Evolutionary conservation across 2,329 filamentous ascomycete genomes (phyloP).

Genomic region (Epichloe brachyelytri): DNA sequence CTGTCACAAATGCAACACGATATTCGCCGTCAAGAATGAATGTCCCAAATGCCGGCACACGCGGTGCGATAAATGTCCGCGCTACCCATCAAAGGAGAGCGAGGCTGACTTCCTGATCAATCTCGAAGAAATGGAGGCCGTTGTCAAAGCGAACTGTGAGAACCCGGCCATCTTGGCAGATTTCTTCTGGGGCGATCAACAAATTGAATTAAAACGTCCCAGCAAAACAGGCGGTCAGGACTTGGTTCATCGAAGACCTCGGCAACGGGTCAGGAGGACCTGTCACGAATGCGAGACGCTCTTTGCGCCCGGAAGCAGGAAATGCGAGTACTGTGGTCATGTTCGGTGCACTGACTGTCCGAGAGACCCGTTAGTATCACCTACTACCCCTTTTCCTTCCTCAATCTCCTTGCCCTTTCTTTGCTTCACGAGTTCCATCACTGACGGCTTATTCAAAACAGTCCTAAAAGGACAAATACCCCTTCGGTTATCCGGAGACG

Average conservation of each 20-base stretch:
- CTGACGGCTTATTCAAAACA: constrained; percentile 16
- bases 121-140: constrained; percentile 35
- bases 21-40: constrained; percentile 59
- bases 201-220: constrained; percentile 46
- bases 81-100: constrained; percentile 55
- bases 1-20: constrained; percentile 69
- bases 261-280: constrained; percentile 59
- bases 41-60: constrained; percentile 68
- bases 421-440: background rate
- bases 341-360: constrained; percentile 69
- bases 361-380: constrained; percentile 55
- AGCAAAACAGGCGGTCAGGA: constrained; percentile 57
- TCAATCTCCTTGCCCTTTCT: background rate
- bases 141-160: constrained; percentile 42
- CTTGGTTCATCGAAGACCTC: constrained; percentile 56
- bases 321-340: constrained; percentile 57
- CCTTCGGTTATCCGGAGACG: constrained; percentile 56
- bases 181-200: constrained; percentile 31
- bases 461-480: constrained; percentile 57
- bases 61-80: constrained; percentile 68
- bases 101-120: constrained; percentile 41
- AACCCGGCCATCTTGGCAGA: constrained; percentile 40
- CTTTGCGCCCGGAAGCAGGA: constrained; percentile 47
- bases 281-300: constrained; percentile 62
- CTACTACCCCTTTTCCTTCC: too few species aligned